Evolutionary conservation across 495 filamentous ascomycete genomes (phyloP).

Genomic region (Penicillium antarcticum): DNA sequence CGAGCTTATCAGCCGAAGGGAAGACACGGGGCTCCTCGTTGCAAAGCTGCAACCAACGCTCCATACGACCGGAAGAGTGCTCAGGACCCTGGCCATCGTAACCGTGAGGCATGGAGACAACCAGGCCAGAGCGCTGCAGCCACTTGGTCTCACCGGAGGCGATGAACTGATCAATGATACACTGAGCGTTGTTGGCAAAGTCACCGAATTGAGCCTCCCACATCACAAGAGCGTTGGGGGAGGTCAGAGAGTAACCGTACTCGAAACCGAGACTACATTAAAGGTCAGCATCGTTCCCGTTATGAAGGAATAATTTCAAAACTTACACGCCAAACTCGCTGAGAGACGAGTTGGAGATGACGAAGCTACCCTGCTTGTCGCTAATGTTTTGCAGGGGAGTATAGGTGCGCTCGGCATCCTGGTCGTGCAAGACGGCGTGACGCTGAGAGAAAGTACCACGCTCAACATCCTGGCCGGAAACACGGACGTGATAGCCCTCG

Average conservation of each 20-base stretch:
- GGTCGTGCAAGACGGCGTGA: slow-evolving; percentile 95
- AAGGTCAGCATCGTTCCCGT: slow-evolving; percentile 18
- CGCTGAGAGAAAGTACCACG: slow-evolving; percentile 99
- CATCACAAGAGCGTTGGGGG: slow-evolving; percentile 94
- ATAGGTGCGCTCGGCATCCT: slow-evolving; percentile 87
- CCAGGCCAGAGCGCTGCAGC: slow-evolving; percentile 93
- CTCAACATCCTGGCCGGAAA: slow-evolving; percentile 98
- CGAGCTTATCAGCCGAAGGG: slow-evolving; percentile 80
- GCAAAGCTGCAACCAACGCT: slow-evolving; percentile 94
- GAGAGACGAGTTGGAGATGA: slow-evolving; percentile 95
- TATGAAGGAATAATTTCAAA: neutral
- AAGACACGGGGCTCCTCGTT: slow-evolving; percentile 96
- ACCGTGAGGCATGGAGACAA: slow-evolving; percentile 92
- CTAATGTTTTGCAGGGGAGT: slow-evolving; percentile 87
- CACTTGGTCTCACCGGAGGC: slow-evolving; percentile 97
- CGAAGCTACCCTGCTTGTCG: slow-evolving; percentile 87
- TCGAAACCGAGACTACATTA: slow-evolving; percentile 79
- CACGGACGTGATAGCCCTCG: slow-evolving; percentile 93
- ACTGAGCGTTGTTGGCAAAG: slow-evolving; percentile 98
- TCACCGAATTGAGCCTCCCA: slow-evolving; percentile 99
- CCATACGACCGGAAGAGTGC: slow-evolving; percentile 96
- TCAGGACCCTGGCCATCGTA: slow-evolving; percentile 98
- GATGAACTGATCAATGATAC: slow-evolving; percentile 98
- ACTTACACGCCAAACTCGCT: slow-evolving; percentile 86
- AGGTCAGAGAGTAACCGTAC: slow-evolving; percentile 96